A percentile compares a stretch with the other conserved stretches of the same genome.
These are phyloP conservation scores for Neoboletus brunneissimus DNA, from an alignment of 768 basidiomycete genomes.

Conservation along the genomic window DNA sequence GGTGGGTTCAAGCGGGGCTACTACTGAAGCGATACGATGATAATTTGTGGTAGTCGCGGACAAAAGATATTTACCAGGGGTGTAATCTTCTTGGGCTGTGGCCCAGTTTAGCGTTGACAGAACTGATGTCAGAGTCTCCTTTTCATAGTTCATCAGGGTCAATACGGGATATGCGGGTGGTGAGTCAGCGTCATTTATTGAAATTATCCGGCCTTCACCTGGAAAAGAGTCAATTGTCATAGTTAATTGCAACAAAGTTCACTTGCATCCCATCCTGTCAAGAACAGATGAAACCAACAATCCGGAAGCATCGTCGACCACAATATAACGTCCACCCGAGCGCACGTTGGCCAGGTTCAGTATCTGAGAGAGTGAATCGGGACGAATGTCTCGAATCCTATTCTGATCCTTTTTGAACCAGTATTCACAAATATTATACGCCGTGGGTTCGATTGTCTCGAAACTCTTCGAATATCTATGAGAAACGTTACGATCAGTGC, in stretches of 20 bases:
- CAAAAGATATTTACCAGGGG: slow-evolving; percentile 46
- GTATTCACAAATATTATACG: slow-evolving; percentile 85
- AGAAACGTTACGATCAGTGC: not conserved
- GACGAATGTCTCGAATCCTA: slow-evolving; percentile 78
- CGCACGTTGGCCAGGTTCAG: slow-evolving; percentile 78
- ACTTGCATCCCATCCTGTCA: slow-evolving; percentile 80
- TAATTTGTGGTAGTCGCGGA: not conserved
- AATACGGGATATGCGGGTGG: slow-evolving; percentile 89
- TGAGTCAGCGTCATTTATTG: slow-evolving; percentile 86
- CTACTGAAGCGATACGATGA: slow-evolving; percentile 38
- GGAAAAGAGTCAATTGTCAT: slow-evolving; percentile 3
- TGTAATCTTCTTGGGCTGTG: slow-evolving; percentile 74
- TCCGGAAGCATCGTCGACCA: slow-evolving; percentile 91
- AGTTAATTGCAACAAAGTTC: not conserved
- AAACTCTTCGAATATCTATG: slow-evolving; percentile 83
- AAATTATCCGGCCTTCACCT: slow-evolving; percentile 81
- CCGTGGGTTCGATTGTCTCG: slow-evolving; percentile 81
- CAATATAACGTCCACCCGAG: slow-evolving; percentile 84
- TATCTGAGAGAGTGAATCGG: slow-evolving; percentile 88
- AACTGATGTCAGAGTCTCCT: slow-evolving; percentile 48
- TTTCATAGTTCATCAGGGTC: slow-evolving; percentile 80
- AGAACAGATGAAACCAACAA: slow-evolving; percentile 80
- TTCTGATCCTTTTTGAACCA: slow-evolving; percentile 84
- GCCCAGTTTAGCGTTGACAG: slow-evolving; percentile 87
- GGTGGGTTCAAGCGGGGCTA: slow-evolving; percentile 57